Evolutionary conservation across 257 asterid species (phyloP), one percentile per base, ranked within the genome.

Genomic region (Haberlea rhodopensis): DNA sequence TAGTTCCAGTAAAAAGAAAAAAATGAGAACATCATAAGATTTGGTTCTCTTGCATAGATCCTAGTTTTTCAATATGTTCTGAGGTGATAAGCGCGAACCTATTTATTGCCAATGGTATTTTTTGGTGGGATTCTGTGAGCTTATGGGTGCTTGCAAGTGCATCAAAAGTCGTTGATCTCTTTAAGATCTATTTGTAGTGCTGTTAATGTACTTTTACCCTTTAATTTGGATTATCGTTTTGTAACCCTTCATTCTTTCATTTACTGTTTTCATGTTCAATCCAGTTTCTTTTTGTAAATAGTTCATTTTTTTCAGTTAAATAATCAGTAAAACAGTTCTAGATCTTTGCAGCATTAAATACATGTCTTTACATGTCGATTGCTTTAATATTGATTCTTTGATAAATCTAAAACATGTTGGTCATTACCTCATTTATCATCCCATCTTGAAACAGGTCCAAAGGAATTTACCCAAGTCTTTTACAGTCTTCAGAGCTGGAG

Each of bases 401-500:
- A 32, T 26, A 54, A 22, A 34, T 63, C 26, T 43, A 53, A 67
- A 31, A 8, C 8, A n/a, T 56, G 52, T 58, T 40, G 45, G 48
- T 37, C 48, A 37, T 28, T 75, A 45, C 84, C 43, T 61, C 68
- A 73, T 69, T 45, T 54, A 45, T 26, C 69, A 53, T 51, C 49
- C 8, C 49, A 49, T 73, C 40, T 57, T 60, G 59, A 65, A 75
- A 74, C 85, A 89, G 98, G 98, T 53, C 99, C 99, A 19, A 89
- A 89, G 80, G 97, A 92, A 75, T 92, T 89, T 73, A 84, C 83
- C 43, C 79, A 85, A 67, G 79, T 92, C 53, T 92, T 81, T 63
- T 87, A 84, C 84, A 82, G 99, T 78, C 99, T 92, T 49, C 97
- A 92, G 80, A 83, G 46, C 76, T 92, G 99, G 99, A 84, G 97